Evolutionary conservation across 306 rosid species (phyloP).

Genomic region (Fragaria ananassa): DNA sequence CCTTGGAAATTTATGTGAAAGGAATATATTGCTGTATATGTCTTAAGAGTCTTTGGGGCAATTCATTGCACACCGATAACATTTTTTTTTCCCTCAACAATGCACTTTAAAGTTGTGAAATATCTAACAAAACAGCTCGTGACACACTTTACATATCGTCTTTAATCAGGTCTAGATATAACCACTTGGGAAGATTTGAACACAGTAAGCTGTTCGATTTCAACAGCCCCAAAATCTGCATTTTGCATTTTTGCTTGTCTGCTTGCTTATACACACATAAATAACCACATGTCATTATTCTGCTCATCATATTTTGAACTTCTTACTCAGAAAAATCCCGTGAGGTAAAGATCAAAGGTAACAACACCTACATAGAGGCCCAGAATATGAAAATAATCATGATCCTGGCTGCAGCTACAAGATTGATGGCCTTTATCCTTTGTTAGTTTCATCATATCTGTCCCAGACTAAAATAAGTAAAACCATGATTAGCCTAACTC

Average conservation of each 20-base stretch:
- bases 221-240: neutral
- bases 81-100: too few relatives aligned
- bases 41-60: neutral
- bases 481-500: neutral
- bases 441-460: conserved; percentile 3
- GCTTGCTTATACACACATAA: neutral
- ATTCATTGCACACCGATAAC: neutral
- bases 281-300: neutral
- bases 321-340: neutral
- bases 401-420: neutral
- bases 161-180: neutral
- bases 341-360: neutral
- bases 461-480: neutral
- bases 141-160: neutral
- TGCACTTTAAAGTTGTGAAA: neutral
- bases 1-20: neutral
- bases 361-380: neutral
- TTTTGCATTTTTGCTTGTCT: neutral
- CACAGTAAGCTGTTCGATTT: neutral
- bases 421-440: neutral
- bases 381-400: neutral
- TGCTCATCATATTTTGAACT: conserved; percentile 1
- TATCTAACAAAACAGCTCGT: neutral
- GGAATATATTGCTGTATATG: neutral
- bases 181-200: neutral